Evolutionary conservation across 2,329 filamentous ascomycete genomes (phyloP), one percentile per base, ranked within the genome.

Genomic region (Arthrocladium fulminans): DNA sequence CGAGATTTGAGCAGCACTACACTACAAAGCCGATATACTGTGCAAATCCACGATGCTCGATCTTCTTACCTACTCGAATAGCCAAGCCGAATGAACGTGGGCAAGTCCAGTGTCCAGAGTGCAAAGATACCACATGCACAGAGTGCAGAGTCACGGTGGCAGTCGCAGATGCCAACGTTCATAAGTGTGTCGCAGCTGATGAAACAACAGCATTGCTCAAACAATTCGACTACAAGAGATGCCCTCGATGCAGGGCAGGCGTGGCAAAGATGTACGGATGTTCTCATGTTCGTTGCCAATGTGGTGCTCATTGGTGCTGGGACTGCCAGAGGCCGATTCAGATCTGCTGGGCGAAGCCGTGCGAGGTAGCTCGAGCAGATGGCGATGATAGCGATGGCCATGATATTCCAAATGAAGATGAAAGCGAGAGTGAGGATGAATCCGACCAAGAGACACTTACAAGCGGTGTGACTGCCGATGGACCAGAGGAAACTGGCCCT

Each of bases 271-370:
- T 75, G 67, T 70, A 56, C 50, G 74, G 73, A 5, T 77, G 73
- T 54, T 57, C 59, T 27, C 70, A 74, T 43, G 69, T 76, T 54
- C 59, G 65, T 45, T 76, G 73, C 49, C 59, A 62, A 12, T 76
- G 74, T 47, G 72, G 73, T 10, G 69, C 70, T 7, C 67, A 73
- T 44, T 76, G 69, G 59, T 77, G 74, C 58, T 77, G 69, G 65
- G 54, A 56, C 6, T 77, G 73, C 47, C 48, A 61, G 29, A 42
- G 54, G 22, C 55, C 62, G 0, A 62, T 66, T 3, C 57, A 66
- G 2, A 51, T 60, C 1, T 71, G 67, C 50, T 42, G 50, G 9
- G 3, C 45, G 3, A 34, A 53, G 19, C 51, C 45, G 17, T 60
- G 57, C 47, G 19, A 20, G 25, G 10, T 27, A 15, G 25, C 20